Evolutionary conservation across 352 stramenopile species (phyloP).

Genomic region (Globisporangium nodosum): DNA sequence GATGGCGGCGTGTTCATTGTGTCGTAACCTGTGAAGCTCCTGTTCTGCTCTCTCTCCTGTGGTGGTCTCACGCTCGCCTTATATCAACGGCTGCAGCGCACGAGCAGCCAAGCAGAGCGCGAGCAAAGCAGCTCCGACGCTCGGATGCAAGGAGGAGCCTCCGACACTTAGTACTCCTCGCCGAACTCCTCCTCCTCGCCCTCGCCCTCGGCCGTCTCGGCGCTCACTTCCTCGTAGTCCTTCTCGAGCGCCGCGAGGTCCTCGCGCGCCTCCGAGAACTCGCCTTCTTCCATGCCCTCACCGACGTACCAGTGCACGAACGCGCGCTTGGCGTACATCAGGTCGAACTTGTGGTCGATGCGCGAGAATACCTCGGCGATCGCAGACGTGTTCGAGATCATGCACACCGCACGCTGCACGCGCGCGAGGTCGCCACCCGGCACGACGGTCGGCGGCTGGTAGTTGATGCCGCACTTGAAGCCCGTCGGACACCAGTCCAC

Average conservation of each 20-base stretch:
- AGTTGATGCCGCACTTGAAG: constrained; percentile 99
- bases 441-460: constrained; percentile 96
- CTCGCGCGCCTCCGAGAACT: constrained; percentile 99
- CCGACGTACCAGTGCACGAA: constrained; percentile 99
- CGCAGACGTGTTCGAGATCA: constrained; percentile 99
- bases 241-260: constrained; percentile 97
- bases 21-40: too few species aligned
- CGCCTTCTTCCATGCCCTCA: constrained; percentile 99
- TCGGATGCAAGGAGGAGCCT: not conserved
- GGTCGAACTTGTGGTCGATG: constrained; percentile 99
- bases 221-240: constrained; percentile 99
- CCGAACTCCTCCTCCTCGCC: constrained; percentile 91
- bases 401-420: constrained; percentile 97
- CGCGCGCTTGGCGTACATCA: constrained; percentile 99
- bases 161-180: constrained; percentile 73
- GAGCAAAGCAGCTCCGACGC: not conserved
- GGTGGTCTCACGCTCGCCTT: constrained; percentile 4
- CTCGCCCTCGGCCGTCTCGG: constrained; percentile 96
- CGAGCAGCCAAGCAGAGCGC: not conserved
- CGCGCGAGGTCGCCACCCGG: constrained; percentile 95
- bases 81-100: not conserved
- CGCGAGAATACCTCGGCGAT: constrained; percentile 97
- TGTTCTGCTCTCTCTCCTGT: too few species aligned
- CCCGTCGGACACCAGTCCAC: constrained; percentile 98
- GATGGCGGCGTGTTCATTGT: not conserved